Percentiles rank a stretch among this genome's conserved stretches.
phyloP scores from a whole-genome alignment of 495 filamentous ascomycete species.

The Letharia lupina region DNA sequence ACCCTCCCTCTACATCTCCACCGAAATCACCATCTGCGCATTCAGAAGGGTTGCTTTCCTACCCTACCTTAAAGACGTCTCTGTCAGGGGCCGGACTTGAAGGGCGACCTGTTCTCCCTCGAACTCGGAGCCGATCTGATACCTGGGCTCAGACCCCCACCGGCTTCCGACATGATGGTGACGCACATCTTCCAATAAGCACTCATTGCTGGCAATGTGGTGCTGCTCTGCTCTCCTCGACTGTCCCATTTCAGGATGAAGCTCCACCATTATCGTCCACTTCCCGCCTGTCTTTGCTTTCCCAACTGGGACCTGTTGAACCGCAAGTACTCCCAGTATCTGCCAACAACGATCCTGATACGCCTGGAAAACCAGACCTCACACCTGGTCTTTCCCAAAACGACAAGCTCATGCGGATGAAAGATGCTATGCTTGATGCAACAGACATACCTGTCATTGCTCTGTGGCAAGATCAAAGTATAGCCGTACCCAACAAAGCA shows the following conservation, averaged over 20 bases:
- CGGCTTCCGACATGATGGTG: neutral
- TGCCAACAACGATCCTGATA: slow-evolving; percentile 11
- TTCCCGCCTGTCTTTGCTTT: neutral
- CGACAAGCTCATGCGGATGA: slow-evolving; percentile 59
- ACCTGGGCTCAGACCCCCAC: neutral
- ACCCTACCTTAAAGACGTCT: neutral
- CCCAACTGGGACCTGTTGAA: neutral
- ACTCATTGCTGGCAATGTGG: slow-evolving; percentile 3
- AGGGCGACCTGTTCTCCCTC: neutral
- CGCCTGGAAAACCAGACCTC: neutral
- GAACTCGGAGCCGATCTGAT: slow-evolving; percentile 8
- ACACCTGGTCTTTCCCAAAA: neutral
- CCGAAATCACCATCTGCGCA: neutral
- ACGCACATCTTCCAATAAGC: neutral
- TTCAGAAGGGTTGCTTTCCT: neutral
- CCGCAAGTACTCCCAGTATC: slow-evolving; percentile 9
- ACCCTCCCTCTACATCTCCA: neutral
- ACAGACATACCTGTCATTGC: slow-evolving; percentile 59
- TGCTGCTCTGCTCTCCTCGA: neutral
- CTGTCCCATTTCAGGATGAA: neutral
- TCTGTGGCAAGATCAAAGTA: slow-evolving; percentile 63
- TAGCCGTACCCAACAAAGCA: slow-evolving; percentile 57
- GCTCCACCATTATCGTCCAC: neutral
- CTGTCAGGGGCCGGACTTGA: neutral
- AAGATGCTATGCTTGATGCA: slow-evolving; percentile 61